phyloP scores from a whole-genome alignment of 2,329 filamentous ascomycete species.

The Aspergillus thermomutatus region DNA sequence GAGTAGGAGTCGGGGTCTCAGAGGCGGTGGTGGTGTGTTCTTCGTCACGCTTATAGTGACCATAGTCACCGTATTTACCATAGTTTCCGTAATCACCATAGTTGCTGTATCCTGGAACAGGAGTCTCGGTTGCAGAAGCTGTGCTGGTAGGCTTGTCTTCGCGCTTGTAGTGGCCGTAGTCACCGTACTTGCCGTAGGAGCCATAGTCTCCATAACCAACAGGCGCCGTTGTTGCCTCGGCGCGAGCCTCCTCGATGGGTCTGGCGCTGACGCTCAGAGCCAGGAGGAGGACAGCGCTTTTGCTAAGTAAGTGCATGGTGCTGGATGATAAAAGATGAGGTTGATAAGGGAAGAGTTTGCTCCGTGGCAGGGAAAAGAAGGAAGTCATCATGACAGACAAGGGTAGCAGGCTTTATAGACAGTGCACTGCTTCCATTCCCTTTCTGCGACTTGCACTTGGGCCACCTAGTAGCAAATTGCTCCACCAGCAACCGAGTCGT shows the following conservation, averaged over 20 bases:
- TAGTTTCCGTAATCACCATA: constrained; percentile 6
- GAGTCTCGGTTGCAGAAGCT: constrained; percentile 3
- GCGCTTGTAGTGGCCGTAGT: neutral
- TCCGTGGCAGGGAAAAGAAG: neutral
- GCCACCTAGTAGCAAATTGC: neutral
- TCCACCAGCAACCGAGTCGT: neutral
- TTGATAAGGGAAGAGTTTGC: neutral
- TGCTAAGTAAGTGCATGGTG: neutral
- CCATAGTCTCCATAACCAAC: constrained; percentile 1
- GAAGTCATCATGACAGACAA: neutral
- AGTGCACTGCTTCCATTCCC: neutral
- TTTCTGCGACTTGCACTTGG: neutral
- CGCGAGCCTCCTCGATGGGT: neutral
- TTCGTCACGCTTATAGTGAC: constrained; percentile 6
- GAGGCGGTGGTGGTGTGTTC: neutral
- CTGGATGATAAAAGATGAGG: neutral
- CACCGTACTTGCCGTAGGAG: constrained; percentile 1
- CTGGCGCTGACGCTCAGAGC: neutral
- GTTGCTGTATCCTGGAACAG: neutral
- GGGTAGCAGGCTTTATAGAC: neutral
- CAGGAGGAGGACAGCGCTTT: neutral
- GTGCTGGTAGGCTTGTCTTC: neutral
- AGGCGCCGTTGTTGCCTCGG: neutral
- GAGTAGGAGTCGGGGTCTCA: neutral
- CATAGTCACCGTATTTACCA: constrained; percentile 9